Base-by-base conservation (phyloP, 225 moss, liverwort and hornwort genomes). In the Polytrichum commune region DNA sequence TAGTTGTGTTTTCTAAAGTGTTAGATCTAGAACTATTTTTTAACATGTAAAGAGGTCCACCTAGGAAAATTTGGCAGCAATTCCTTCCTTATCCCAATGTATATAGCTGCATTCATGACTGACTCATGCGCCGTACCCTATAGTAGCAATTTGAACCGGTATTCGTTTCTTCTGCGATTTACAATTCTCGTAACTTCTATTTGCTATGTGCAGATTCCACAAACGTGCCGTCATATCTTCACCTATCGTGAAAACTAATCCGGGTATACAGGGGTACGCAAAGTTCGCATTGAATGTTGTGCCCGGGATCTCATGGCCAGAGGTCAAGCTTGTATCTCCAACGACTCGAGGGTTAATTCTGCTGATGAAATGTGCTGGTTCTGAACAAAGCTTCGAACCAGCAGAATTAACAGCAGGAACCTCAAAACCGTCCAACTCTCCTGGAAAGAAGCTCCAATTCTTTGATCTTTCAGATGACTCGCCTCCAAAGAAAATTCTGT, bases 371-470 rank as follows among this genome's bases (percentile, higher is more conserved):
- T 85, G 76, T 79, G 70, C 69, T 19, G 79, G 73, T 65, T 82
- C 79, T 68, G 76, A 78, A 28, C 79, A 76, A 74, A 82, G 81
- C 72, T 76, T 82, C 72, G 82, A 81, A 79, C 82, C 85, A 56
- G 76, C 79, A 65, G 85, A 76, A 74, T 75, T 75, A 58, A 32
- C 81, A 54, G 71, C 78, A 13, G 74, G 65, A 58, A 62, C 60
- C 69, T 46, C 46, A 46, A 46, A 46, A 13, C 64, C 78, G 22
- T 76, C 79, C 71, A 81, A 81, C 32, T 71, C 61, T 54, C 46
- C 38, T 60, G 65, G 62, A 61, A 79, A 79, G 54, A 73, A 82
- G 53, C 62, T 65, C 23, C 75, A 72, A 67, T 29, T 70, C 55
- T 60, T 53, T 46, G 27, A 27, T 63, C 29, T 66, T 32, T 46